Base-by-base conservation (phyloP, 192 early-diverging fungal species). In the Phycomyces blakesleeanus region DNA sequence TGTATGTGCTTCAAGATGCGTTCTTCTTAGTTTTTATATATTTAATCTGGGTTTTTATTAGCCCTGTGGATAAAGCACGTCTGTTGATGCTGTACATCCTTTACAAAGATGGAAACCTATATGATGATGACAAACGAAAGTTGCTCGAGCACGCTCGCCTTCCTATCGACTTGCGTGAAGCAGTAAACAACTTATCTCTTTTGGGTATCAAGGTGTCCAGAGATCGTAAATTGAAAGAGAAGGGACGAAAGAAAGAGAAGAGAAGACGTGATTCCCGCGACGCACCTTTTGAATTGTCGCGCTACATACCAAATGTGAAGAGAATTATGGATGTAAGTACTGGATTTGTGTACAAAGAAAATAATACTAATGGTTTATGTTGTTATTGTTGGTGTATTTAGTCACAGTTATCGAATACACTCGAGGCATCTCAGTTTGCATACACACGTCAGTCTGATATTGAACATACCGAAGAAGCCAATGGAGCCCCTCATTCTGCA, bases 71-170 rank as follows among this genome's bases (percentile, higher is more conserved):
- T 67, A 95, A 92, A 70, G 70, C 89, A 3, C 81, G 93, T 1
- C 57, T 92, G 22, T 77, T 95, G 37, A 91, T 93, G 80, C 61
- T 92, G 7, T 93, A 93, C 57, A 87, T 90, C 22, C 90, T 93
- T 50, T 86, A 64, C 50, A 66, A 87, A 18, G 81, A 89, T 59
- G 85, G 86, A n/a, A 90, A 91, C 18, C 82, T 91, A 16, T 78
- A 82, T 29, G 89, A 90, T 49, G 84, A 84, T 27, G 92, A 95
- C 63, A 75, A 87, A 12, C 81, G 89, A 5, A 83, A 85, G 50
- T 64, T 95, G 16, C 64, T 93, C 41, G 83, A 81, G 20, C 84
- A 84, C 55, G 87, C 92, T 26, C 83, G 84, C 56, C 69, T 95
- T 9, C 76, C 79, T 0, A 61, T 78, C 9, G 83, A 87, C 41